Percentiles rank a stretch among this genome's conserved stretches.
phyloP scores from a whole-genome alignment of 1,284 basidiomycete genomes.

The Cerrena zonata region DNA sequence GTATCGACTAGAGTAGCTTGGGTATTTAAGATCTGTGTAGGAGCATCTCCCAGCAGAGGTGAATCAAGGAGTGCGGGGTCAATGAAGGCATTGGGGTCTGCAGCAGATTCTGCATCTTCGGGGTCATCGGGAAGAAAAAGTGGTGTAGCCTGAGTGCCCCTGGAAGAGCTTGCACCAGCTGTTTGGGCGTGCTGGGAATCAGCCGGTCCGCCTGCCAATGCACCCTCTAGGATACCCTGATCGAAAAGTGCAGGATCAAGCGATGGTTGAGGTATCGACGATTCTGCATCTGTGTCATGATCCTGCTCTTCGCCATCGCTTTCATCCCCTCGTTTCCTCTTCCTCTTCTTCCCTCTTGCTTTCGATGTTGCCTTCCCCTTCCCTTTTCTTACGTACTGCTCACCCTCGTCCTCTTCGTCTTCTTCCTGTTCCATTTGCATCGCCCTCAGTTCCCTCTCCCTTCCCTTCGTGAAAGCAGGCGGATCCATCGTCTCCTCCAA shows the following conservation, averaged over 20 bases:
- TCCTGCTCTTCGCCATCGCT: slow-evolving; percentile 38
- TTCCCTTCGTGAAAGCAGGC: slow-evolving; percentile 77
- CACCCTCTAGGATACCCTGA: slow-evolving; percentile 41
- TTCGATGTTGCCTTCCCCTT: slow-evolving; percentile 39
- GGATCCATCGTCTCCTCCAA: slow-evolving; percentile 88
- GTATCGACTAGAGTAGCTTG: neutral
- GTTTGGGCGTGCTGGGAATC: slow-evolving; percentile 1
- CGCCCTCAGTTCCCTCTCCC: slow-evolving; percentile 46
- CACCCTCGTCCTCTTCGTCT: slow-evolving; percentile 10
- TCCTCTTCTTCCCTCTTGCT: slow-evolving; percentile 36
- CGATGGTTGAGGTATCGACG: slow-evolving; percentile 15
- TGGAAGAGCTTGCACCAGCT: neutral
- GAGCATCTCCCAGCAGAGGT: slow-evolving; percentile 4
- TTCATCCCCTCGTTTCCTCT: slow-evolving; percentile 35
- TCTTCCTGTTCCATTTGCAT: slow-evolving; percentile 25
- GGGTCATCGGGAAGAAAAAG: slow-evolving; percentile 33
- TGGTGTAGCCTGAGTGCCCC: neutral
- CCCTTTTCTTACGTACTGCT: slow-evolving; percentile 24
- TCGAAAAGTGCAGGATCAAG: slow-evolving; percentile 43
- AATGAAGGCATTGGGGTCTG: slow-evolving; percentile 38
- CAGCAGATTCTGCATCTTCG: slow-evolving; percentile 13
- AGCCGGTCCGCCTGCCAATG: slow-evolving; percentile 14
- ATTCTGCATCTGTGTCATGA: slow-evolving; percentile 16
- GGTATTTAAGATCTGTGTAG: neutral
- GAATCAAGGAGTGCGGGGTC: slow-evolving; percentile 50